Percentiles rank a stretch among this genome's conserved stretches.
phyloP scores from a whole-genome alignment of 176 grass and related monocot genomes.

The Saccharum spontaneum region DNA sequence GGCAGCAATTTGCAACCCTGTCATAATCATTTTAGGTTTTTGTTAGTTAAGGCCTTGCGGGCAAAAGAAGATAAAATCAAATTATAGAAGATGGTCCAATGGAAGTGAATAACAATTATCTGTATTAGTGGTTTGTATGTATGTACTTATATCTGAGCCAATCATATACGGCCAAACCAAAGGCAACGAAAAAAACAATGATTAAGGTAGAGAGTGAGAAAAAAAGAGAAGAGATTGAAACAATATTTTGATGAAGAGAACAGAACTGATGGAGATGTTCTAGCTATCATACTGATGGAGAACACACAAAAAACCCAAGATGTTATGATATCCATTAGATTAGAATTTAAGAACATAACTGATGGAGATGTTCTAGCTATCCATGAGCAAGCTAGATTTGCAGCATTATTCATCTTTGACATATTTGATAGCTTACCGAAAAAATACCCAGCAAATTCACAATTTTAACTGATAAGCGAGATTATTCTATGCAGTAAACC shows the following conservation, averaged over 20 bases:
- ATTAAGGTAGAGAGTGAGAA: not conserved
- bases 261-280: not conserved
- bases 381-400: not conserved
- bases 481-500: not conserved
- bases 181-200: not conserved
- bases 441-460: not conserved
- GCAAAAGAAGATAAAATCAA: not conserved
- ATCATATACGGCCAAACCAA: not conserved
- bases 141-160: not conserved
- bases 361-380: not conserved
- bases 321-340: not conserved
- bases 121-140: not conserved
- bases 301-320: not conserved
- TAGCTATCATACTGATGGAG: not conserved
- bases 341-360: not conserved
- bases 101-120: not conserved
- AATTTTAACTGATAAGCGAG: not conserved
- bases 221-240: not conserved
- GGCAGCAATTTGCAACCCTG: not conserved
- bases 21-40: not conserved
- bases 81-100: not conserved
- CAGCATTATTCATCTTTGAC: not conserved
- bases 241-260: not conserved
- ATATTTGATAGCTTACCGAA: not conserved
- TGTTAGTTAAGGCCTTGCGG: not conserved